Base-by-base conservation (phyloP, 2,329 filamentous ascomycete species). In the Cladosporium cucumerinum region DNA sequence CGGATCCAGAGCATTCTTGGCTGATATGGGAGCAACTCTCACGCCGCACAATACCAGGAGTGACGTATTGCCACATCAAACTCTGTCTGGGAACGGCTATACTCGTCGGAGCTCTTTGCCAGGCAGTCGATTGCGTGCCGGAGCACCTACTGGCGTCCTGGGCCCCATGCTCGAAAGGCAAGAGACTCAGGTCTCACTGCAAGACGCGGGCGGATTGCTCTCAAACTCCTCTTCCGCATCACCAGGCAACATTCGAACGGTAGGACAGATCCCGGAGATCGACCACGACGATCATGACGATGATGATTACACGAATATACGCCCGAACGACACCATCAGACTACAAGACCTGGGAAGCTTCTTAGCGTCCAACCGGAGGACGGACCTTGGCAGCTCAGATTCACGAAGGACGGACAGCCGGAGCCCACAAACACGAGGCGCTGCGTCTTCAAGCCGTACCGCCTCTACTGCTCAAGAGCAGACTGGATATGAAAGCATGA, bases 161-260 rank as follows among this genome's bases (percentile, higher is more conserved):
- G 70, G 69, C 1, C 73, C 73, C 1, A 72, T 67, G 69, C 66
- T 71, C 12, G 72, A 71, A 62, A 67, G 71, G 28, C 66, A 68
- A n/a, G 70, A 72, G 62, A 74, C 68, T 11, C 65, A 70, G 10
- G 57, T 72, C 3, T 73, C 70, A 26, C 61, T 76, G 6, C 74
- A 76, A 64, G 75, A 76, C 62, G 70, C 71, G 5, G 74, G 74
- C 11, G 75, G 75, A 10, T 65, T 75, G 11, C 62, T 74, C 30
- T 30, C 49, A 2, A 18, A 21, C 26, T 25, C 32, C 12, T 30
- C 34, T 12, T 39, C 39, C 12, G 43, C 18, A 64, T 34, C 52
- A 14, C 51, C 57, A 55, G 52, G 36, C 28, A 25, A 28, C 21
- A 32, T 21, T 21, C 52, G 65, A 64, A 43, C 54, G 61, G 32